phyloP scores from a whole-genome alignment of 2,329 filamentous ascomycete species.

The Fusarium clavum region DNA sequence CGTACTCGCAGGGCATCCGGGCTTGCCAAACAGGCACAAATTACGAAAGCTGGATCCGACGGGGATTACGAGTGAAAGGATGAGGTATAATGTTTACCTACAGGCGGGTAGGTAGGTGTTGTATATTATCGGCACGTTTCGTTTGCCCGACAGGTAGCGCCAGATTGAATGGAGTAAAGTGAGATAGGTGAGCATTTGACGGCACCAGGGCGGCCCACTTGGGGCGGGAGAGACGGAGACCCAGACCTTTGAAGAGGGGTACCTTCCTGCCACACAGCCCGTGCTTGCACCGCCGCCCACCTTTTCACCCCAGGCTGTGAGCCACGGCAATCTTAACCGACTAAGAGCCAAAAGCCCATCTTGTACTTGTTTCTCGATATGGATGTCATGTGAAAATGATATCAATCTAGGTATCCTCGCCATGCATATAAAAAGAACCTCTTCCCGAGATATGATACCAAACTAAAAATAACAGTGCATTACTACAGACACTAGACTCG shows the following conservation, averaged over 20 bases:
- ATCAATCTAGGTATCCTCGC: neutral
- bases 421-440: neutral
- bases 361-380: neutral
- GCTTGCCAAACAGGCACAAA: neutral
- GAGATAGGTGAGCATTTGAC: constrained; percentile 24
- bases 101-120: constrained; percentile 9
- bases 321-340: constrained; percentile 6
- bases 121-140: constrained; percentile 26
- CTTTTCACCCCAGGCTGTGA: constrained; percentile 5
- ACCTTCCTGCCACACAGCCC: constrained; percentile 8
- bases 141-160: constrained; percentile 23
- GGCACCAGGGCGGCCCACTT: constrained; percentile 29
- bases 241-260: constrained; percentile 16
- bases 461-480: neutral
- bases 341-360: neutral
- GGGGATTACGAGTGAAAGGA: neutral
- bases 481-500: neutral
- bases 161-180: constrained; percentile 34
- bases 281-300: constrained; percentile 24
- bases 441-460: neutral
- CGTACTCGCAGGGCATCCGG: constrained; percentile 8
- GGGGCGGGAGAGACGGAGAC: constrained; percentile 33
- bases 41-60: neutral
- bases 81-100: constrained; percentile 3
- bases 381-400: neutral